A percentile compares a stretch with the other conserved stretches of the same genome.
phyloP scores from a whole-genome alignment of 345 rosid genomes.

The Xanthoceras sorbifolium region DNA sequence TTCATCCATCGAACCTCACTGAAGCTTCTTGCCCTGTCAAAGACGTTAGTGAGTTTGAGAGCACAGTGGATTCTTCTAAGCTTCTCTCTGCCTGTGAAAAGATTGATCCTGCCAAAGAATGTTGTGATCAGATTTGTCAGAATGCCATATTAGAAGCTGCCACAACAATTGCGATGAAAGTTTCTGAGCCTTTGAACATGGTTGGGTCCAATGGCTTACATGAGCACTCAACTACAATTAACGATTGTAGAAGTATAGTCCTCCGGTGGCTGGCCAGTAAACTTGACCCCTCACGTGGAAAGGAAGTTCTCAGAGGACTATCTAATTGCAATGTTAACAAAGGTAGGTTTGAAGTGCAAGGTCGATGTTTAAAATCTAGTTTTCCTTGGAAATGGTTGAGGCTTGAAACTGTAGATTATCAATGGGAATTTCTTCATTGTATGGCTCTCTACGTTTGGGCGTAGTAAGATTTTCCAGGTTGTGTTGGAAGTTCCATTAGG shows the following conservation, averaged over 20 bases:
- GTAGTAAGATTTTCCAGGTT: not conserved
- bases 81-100: conserved; percentile 79
- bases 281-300: conserved; percentile 59
- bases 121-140: conserved; percentile 81
- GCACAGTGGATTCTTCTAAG: conserved; percentile 57
- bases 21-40: conserved; percentile 81
- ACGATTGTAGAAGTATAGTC: conserved; percentile 72
- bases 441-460: too few relatives aligned
- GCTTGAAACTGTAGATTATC: not conserved
- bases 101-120: conserved; percentile 87
- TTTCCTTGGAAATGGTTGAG: not conserved
- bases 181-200: conserved; percentile 44
- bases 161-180: conserved; percentile 56
- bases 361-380: not conserved
- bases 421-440: not conserved
- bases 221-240: conserved; percentile 58
- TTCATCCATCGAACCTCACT: conserved; percentile 74
- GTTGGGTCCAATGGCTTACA: conserved; percentile 41
- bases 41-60: conserved; percentile 72
- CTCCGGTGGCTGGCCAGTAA: conserved; percentile 89
- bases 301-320: conserved; percentile 78
- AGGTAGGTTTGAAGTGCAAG: conserved; percentile 46
- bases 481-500: not conserved
- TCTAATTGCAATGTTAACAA: conserved; percentile 85
- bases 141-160: conserved; percentile 87